phyloP scores from a whole-genome alignment of 345 rosid genomes.

The Excoecaria cochinchinensis region DNA sequence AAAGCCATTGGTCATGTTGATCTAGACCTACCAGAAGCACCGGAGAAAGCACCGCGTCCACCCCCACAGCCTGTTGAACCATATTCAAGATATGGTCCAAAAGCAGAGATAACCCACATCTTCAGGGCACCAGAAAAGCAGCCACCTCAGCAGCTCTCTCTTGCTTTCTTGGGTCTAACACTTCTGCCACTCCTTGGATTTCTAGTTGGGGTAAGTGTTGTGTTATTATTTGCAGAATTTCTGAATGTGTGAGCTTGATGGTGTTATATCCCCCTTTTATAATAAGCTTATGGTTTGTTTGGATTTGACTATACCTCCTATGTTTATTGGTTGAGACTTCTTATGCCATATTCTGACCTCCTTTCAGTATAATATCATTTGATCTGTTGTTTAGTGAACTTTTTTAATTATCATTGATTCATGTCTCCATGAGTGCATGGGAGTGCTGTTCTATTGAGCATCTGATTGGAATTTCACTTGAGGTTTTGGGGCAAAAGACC shows the following conservation, averaged over 20 bases:
- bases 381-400: background rate
- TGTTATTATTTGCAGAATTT: conserved; percentile 9
- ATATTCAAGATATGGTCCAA: conserved; percentile 70
- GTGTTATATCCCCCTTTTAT: background rate
- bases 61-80: conserved; percentile 64
- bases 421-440: background rate
- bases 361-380: no score
- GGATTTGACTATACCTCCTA: background rate
- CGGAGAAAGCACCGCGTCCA: conserved; percentile 85
- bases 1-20: conserved; percentile 67
- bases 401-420: background rate
- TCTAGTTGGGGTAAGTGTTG: conserved; percentile 74
- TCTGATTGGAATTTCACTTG: background rate
- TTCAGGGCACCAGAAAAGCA: conserved; percentile 87
- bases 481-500: background rate
- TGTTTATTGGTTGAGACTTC: background rate
- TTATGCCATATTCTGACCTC: background rate
- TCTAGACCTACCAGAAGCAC: conserved; percentile 86
- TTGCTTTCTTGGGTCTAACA: conserved; percentile 76
- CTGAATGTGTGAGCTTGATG: background rate
- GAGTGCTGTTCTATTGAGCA: background rate
- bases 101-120: conserved; percentile 84
- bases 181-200: conserved; percentile 77
- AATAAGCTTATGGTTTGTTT: background rate
- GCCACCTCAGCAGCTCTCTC: conserved; percentile 77